Percentiles rank a stretch among this genome's conserved stretches.
Conservation (phyloP, 768 basidiomycete genomes). For the Boletus bicolor region DNA sequence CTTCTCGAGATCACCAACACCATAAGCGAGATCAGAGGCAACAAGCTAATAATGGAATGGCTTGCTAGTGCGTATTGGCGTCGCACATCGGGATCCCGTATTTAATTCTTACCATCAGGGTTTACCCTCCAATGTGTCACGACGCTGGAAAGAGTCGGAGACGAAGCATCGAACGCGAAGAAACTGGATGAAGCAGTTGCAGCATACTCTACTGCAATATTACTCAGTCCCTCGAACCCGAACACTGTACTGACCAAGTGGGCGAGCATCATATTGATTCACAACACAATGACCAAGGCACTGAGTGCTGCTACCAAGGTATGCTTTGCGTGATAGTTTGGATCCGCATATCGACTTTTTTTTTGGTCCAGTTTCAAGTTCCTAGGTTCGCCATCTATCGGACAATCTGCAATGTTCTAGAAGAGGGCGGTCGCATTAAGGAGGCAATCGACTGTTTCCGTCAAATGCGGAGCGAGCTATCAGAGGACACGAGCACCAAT, state of each 20-base stretch:
- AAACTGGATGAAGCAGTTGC: not conserved
- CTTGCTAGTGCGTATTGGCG: not conserved
- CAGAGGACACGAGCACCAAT: too few relatives aligned
- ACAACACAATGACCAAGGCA: not conserved
- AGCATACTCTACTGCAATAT: not conserved
- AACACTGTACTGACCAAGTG: not conserved
- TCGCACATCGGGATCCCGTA: fast-evolving
- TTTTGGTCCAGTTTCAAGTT: not conserved
- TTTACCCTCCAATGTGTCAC: not conserved
- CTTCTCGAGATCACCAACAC: not conserved
- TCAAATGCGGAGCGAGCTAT: not conserved
- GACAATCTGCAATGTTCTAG: constrained; percentile 2
- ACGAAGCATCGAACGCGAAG: not conserved
- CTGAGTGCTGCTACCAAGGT: not conserved
- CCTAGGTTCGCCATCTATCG: not conserved
- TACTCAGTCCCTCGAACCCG: not conserved
- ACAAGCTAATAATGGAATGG: not conserved
- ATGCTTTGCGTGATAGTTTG: not conserved
- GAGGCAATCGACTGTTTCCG: not conserved
- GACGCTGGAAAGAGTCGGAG: not conserved
- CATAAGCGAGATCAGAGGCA: not conserved
- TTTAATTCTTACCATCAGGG: not conserved
- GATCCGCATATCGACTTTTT: not conserved
- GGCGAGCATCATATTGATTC: not conserved
- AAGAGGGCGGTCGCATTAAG: not conserved